phyloP scores from a whole-genome alignment of 495 filamentous ascomycete genomes.

The Xylaria grammica region DNA sequence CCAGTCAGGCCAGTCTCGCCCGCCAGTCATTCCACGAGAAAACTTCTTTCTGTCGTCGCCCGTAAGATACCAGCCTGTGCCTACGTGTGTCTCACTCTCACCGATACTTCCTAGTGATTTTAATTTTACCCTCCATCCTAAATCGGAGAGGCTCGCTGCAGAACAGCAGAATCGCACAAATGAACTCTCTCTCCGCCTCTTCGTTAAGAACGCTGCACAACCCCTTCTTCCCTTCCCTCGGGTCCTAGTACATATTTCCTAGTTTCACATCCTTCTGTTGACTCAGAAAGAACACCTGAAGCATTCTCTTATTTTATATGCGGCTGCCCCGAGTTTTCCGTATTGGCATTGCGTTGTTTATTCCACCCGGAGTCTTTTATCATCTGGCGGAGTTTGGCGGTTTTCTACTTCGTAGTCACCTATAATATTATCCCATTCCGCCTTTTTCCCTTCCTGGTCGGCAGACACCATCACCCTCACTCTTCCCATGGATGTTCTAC shows the following conservation, averaged over 20 bases:
- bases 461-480: constrained; percentile 8
- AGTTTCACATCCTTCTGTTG: constrained; percentile 12
- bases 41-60: constrained; percentile 35
- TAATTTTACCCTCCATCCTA: constrained; percentile 38
- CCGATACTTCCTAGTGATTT: constrained; percentile 36
- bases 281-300: constrained; percentile 24
- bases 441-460: constrained; percentile 7
- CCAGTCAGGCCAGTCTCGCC: constrained; percentile 19
- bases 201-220: constrained; percentile 29
- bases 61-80: constrained; percentile 32
- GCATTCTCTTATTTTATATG: constrained; percentile 29
- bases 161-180: constrained; percentile 30
- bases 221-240: constrained; percentile 7
- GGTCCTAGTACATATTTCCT: constrained; percentile 8
- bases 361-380: constrained; percentile 15
- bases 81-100: constrained; percentile 46
- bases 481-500: constrained; percentile 43
- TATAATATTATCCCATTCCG: constrained; percentile 15
- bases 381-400: constrained; percentile 34
- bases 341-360: constrained; percentile 32
- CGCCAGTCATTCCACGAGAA: constrained; percentile 23
- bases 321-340: constrained; percentile 22
- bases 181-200: constrained; percentile 39
- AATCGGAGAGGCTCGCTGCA: constrained; percentile 43
- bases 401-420: constrained; percentile 5